Evolutionary conservation across 2,329 filamentous ascomycete genomes (phyloP).

Genomic region (Colletotrichum zoysiae): DNA sequence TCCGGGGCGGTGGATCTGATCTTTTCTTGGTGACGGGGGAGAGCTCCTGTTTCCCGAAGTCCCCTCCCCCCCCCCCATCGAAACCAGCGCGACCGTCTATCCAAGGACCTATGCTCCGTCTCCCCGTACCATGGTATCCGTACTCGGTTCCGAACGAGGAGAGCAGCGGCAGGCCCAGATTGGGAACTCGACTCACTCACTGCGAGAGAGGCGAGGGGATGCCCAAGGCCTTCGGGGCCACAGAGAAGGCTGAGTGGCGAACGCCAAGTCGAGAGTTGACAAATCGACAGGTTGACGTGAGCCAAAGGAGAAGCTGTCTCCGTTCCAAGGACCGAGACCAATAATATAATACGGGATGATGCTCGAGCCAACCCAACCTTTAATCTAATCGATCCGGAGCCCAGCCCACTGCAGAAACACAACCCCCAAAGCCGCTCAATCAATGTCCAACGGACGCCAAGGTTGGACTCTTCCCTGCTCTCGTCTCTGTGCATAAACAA

Average conservation of each 20-base stretch:
- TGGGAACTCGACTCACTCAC: neutral
- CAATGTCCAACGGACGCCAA: slow-evolving; percentile 17
- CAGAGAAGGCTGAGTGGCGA: neutral
- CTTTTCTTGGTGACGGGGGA: slow-evolving; percentile 34
- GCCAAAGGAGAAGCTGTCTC: neutral
- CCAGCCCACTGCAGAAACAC: neutral
- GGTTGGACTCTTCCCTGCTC: neutral
- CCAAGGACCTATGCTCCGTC: neutral
- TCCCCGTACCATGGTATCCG: too few relatives aligned
- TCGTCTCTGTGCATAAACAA: neutral
- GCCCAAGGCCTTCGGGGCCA: neutral
- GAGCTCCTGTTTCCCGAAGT: too few relatives aligned
- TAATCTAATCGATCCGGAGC: slow-evolving; percentile 7
- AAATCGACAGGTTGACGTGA: neutral
- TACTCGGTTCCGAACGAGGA: neutral
- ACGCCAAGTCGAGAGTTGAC: slow-evolving; percentile 21
- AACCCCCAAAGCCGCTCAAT: slow-evolving; percentile 9
- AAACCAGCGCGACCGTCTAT: neutral
- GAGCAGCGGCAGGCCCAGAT: neutral
- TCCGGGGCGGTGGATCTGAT: slow-evolving; percentile 23
- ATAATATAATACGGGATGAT: neutral
- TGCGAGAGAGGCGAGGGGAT: neutral
- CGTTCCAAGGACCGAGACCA: neutral
- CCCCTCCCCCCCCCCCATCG: slow-evolving; percentile 4
- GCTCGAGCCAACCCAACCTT: slow-evolving; percentile 35